Base-by-base conservation (phyloP, 2,329 filamentous ascomycete species). In the Cladosporium sp. region DNA sequence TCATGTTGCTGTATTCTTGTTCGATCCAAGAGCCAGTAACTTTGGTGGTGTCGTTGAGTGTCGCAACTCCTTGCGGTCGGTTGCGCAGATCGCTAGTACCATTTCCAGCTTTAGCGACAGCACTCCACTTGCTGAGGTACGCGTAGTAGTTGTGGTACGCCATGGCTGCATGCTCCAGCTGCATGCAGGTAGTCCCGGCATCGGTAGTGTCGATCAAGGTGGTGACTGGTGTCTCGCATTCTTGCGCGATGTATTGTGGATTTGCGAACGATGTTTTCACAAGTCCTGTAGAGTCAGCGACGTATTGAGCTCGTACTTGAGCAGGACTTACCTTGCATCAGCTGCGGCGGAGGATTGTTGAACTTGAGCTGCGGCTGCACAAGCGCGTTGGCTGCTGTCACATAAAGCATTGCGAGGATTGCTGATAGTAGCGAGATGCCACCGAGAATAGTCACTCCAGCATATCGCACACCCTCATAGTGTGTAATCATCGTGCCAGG, bases 341-440 rank as follows among this genome's bases (percentile, higher is more conserved):
- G 22, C 20, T 28, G 25, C 1, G 71, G 59, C 43, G 85, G 72
- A 75, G 80, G 82, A 1, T 70, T 69, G 1, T 85, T 83, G 60
- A 81, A 82, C 56, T 81, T 85, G 7, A 93, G 78, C 66, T 89
- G 88, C 0, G 90, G 90, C 2, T 88, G 81, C 0, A 93, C 88
- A 72, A 93, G 76, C 8, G 88, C 86, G 62, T 90, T 88, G 0
- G 88, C 88, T 0, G 89, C 89, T 1, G 88, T 88, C 0, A 88
- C 90, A 69, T 92, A 94, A 6, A 93, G 79, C 66, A 88, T 84
- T 0, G 86, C 84, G 1, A 85, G 78, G 2, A 91, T 61, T 0
- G 88, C 84, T 2, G 87, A 86, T 1, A 84, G 75, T 14, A 93
- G 71, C 0, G 87, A 84, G 2, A 90, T 67, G 1, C 80, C 69